Conservation (phyloP, 805 yeast species). For the Wickerhamiella alocasiicola region DNA sequence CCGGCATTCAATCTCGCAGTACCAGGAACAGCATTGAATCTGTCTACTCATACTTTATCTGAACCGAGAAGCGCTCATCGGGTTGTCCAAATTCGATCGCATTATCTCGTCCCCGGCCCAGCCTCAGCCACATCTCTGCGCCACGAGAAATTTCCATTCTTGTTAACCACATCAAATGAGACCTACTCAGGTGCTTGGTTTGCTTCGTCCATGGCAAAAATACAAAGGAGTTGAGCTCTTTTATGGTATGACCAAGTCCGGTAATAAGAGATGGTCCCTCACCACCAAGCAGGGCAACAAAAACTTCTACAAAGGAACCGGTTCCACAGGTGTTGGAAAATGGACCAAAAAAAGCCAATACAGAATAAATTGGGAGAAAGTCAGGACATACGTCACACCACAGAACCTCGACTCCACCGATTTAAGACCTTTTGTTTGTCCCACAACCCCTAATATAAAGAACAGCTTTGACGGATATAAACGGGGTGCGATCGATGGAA, state of each 20-base stretch:
- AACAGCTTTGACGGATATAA: constrained; percentile 58
- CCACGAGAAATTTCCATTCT: not conserved
- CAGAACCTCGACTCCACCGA: constrained; percentile 26
- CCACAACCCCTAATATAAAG: constrained; percentile 54
- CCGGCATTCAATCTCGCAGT: too few relatives aligned
- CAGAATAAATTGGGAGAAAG: constrained; percentile 68
- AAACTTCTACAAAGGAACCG: constrained; percentile 89
- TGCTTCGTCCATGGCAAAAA: constrained; percentile 83
- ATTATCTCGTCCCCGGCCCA: not conserved
- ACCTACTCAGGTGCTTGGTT: constrained; percentile 29
- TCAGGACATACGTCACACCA: constrained; percentile 84
- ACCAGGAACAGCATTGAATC: not conserved
- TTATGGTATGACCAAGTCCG: constrained; percentile 67
- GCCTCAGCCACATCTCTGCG: constrained; percentile 6
- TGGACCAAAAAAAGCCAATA: constrained; percentile 65
- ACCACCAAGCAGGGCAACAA: constrained; percentile 93
- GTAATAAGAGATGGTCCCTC: constrained; percentile 66
- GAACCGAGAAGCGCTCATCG: not conserved
- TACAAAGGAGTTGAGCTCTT: constrained; percentile 71
- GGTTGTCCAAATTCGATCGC: not conserved
- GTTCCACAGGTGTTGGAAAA: constrained; percentile 85
- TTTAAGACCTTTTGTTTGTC: constrained; percentile 68
- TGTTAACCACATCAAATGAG: constrained; percentile 21
- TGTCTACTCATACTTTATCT: not conserved
- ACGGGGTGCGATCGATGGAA: constrained; percentile 56